Evolutionary conservation across 2,329 filamentous ascomycete genomes (phyloP).

Genomic region (Sporothrix globosa): DNA sequence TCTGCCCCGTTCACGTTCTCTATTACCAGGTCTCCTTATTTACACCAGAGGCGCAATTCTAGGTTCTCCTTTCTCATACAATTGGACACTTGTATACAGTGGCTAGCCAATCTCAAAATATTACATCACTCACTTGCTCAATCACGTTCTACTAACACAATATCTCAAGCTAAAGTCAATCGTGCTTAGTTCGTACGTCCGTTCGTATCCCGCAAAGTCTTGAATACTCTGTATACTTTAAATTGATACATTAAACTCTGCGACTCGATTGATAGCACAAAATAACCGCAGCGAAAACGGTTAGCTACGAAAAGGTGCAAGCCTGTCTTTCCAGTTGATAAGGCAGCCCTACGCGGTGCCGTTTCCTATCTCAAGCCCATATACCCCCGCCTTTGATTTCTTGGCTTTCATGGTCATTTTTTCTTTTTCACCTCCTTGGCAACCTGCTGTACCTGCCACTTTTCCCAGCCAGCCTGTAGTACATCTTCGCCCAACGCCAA

Average conservation of each 20-base stretch:
- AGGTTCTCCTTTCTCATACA: not conserved
- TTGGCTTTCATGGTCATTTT: constrained; percentile 38
- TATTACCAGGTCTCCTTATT: not conserved
- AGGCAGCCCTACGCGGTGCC: not conserved
- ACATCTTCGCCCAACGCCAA: constrained; percentile 86
- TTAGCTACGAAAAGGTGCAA: too few relatives aligned
- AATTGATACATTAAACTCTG: not conserved
- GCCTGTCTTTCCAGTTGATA: too few relatives aligned
- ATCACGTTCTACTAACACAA: not conserved
- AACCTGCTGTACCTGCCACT: constrained; percentile 68
- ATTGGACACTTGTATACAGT: not conserved
- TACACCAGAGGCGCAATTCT: not conserved
- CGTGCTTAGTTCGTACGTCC: not conserved
- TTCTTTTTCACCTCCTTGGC: constrained; percentile 44
- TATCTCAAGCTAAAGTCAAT: not conserved
- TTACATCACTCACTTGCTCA: not conserved
- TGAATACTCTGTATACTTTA: not conserved
- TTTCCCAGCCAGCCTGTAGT: constrained; percentile 89
- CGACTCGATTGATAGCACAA: not conserved
- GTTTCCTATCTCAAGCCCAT: not conserved
- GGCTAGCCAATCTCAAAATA: not conserved
- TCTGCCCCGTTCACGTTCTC: not conserved
- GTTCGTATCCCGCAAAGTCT: not conserved
- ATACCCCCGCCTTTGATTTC: not conserved
- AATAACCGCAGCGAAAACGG: not conserved